Conservation (phyloP, 1,139 yeast genomes). For the Sugiyamaella xylanicola region DNA sequence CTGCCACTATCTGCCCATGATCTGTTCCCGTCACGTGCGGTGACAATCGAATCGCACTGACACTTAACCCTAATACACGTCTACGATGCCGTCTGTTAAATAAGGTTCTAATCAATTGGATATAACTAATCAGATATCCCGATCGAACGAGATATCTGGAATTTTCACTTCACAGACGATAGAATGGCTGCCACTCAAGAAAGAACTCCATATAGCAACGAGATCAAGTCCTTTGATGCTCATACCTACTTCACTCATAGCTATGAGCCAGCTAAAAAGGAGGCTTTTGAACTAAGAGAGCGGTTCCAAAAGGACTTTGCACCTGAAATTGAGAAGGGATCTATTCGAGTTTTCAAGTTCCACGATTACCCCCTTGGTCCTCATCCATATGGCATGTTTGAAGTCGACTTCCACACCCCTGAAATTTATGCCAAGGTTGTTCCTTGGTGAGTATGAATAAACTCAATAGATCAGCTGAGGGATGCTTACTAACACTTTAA, state of each 20-base stretch:
- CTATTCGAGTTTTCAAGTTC: conserved; percentile 49
- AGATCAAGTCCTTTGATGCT: conserved; percentile 47
- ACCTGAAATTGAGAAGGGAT: conserved; percentile 49
- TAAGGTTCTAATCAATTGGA: no score
- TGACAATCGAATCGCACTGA: not conserved
- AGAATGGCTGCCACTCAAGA: conserved; percentile 5
- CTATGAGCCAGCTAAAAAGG: conserved; percentile 43
- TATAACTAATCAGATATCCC: not conserved
- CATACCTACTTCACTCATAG: conserved; percentile 57
- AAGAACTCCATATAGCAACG: conserved; percentile 22
- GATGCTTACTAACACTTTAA: not conserved
- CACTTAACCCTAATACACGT: not conserved
- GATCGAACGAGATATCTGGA: not conserved
- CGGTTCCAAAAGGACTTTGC: conserved; percentile 50
- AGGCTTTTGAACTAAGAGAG: conserved; percentile 48
- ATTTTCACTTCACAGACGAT: not conserved
- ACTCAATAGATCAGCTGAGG: no score
- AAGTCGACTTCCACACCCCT: conserved; percentile 43
- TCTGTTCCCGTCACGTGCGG: not conserved
- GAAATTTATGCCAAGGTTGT: conserved; percentile 42
- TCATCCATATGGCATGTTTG: conserved; percentile 53
- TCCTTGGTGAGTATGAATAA: conserved; percentile 35
- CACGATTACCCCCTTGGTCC: conserved; percentile 61
- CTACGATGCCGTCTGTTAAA: not conserved
- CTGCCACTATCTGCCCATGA: no score